Conservation (phyloP, 2,329 filamentous ascomycete species). For the Huntiella omanensis region DNA sequence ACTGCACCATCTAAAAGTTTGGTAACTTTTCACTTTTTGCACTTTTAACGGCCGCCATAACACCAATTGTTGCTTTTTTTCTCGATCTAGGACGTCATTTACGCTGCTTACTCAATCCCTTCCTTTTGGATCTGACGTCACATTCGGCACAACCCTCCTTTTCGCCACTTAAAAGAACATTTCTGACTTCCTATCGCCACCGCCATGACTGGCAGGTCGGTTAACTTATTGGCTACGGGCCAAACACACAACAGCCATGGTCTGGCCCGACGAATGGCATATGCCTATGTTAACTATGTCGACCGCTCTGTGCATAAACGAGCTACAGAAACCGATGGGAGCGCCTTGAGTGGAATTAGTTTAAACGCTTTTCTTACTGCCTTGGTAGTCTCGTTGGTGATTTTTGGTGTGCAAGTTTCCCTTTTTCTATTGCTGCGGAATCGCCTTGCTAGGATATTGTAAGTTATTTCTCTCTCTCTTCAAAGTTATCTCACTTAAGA, state of each 20-base stretch:
- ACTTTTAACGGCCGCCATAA: neutral
- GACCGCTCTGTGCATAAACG: constrained; percentile 1
- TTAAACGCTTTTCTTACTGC: constrained; percentile 45
- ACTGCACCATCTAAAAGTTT: neutral
- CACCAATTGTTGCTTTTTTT: neutral
- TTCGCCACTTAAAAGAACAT: neutral
- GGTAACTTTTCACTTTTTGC: neutral
- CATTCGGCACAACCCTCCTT: neutral
- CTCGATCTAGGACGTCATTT: neutral
- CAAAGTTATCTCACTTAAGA: neutral
- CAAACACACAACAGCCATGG: too few relatives aligned
- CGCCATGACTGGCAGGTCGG: neutral
- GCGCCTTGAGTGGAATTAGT: constrained; percentile 22
- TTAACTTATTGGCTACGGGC: neutral
- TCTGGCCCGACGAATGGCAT: neutral
- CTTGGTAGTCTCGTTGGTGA: constrained; percentile 37
- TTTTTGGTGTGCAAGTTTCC: constrained; percentile 45
- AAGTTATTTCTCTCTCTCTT: constrained; percentile 18
- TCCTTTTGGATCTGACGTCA: neutral
- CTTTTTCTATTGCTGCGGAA: constrained; percentile 62
- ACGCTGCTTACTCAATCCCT: neutral
- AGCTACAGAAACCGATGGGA: constrained; percentile 4
- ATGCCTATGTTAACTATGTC: constrained; percentile 3
- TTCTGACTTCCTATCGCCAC: neutral
- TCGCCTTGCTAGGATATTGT: constrained; percentile 71